These are phyloP conservation scores for Leishmania tarentolae DNA, from an alignment of 208 protist genomes.

Conservation along the genomic window DNA sequence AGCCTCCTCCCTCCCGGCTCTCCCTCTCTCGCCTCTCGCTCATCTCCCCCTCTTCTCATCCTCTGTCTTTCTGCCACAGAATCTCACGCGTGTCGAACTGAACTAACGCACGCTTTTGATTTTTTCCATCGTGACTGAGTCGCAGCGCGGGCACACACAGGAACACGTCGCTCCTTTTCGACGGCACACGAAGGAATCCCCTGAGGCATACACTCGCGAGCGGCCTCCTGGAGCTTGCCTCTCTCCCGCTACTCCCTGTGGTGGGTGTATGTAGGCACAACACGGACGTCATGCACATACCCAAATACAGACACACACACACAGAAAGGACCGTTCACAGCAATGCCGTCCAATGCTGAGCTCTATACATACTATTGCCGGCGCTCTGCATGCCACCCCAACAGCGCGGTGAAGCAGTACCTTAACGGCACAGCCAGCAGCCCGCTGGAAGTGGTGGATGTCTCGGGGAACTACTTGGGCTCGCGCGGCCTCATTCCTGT, in stretches of 20 bases:
- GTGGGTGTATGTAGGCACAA: conserved; percentile 4
- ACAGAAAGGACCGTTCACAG: background rate
- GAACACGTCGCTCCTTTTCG: background rate
- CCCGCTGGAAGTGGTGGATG: conserved; percentile 57
- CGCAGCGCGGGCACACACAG: background rate
- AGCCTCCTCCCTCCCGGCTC: background rate
- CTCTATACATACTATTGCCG: conserved; percentile 88
- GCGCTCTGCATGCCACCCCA: conserved; percentile 65
- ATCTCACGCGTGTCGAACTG: background rate
- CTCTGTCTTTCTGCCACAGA: background rate
- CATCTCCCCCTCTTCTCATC: background rate
- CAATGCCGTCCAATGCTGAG: conserved; percentile 73
- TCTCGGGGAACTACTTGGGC: conserved; percentile 84
- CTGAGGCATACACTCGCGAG: background rate
- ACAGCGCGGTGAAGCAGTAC: conserved; percentile 61
- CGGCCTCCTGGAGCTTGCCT: background rate
- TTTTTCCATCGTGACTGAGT: background rate
- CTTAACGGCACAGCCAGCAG: conserved; percentile 43
- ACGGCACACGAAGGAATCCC: background rate
- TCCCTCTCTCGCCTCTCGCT: background rate
- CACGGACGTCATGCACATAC: background rate
- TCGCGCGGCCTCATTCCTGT: conserved; percentile 79
- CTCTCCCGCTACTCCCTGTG: conserved; percentile 1
- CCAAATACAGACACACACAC: background rate
- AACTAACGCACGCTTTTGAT: background rate